Base-by-base conservation (phyloP, 306 rosid genomes). In the Trichosanthes truncata region DNA sequence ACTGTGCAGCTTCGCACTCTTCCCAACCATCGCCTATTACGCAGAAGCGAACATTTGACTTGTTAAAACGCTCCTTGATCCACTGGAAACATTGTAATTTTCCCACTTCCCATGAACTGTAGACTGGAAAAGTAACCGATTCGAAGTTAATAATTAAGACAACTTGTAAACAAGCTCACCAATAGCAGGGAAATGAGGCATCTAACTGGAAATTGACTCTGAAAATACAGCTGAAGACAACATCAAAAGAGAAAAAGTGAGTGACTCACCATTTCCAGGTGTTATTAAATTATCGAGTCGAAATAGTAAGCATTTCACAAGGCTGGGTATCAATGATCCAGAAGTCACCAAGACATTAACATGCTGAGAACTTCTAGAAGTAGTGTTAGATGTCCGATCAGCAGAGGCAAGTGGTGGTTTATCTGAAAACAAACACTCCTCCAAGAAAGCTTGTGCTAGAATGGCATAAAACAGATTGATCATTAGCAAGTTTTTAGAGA, bases 1-100 rank as follows among this genome's bases (percentile, higher is more conserved):
- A 79, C 83, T 85, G 86, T 23, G 98, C 96, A 29, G 97, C 98
- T 81, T 87, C 91, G 77, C 98, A 92, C 86, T 94, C 98, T 86
- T 94, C 98, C 93, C 90, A 90, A 69, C 98, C 98, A 80, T 94
- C 94, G 43, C 98, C 98, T 79, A 94, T 86, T 51, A 79, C 97
- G 56, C 98, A 94, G 84, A 89, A 94, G 40, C 91, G 93, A 72
- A 88, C 94, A 29, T 88, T 86, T 78, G 98, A 86, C 80, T 77
- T 78, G 77, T 88, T 77, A 79, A 88, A 94, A 52, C 96, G 98
- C 72, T 80, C 87, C 81, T 92, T 90, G 82, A 94, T 89, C 97
- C 92, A 92, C 77, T 38, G 85, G 76, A 94, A 94, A 81, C 98
- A 94, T 83, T 88, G 90, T 67, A 29, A 48, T 81, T 94, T 94